phyloP scores from a whole-genome alignment of 192 early-diverging fungal genomes.

The Coemansia sp. region DNA sequence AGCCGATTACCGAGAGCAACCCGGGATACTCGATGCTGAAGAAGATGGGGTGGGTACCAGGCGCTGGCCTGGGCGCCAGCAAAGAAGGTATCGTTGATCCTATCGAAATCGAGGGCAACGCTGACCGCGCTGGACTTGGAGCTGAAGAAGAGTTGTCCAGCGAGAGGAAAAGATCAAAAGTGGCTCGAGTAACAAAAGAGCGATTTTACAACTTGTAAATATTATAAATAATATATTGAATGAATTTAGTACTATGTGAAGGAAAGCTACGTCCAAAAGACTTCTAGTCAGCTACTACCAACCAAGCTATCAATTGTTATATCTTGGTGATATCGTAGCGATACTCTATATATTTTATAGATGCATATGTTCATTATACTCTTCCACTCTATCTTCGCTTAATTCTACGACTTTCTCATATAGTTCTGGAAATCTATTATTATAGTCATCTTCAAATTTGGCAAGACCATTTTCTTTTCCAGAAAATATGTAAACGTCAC shows the following conservation, averaged over 20 bases:
- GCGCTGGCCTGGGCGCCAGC: conserved; percentile 44
- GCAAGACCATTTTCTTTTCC: too few species aligned
- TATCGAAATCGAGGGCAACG: conserved; percentile 28
- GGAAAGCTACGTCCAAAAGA: too few species aligned
- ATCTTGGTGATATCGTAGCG: neutral
- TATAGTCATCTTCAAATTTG: too few species aligned
- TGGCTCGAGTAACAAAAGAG: conserved; percentile 31
- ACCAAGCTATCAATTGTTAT: too few species aligned
- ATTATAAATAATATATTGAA: neutral
- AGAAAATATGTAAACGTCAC: too few species aligned
- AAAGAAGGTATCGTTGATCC: conserved; percentile 31
- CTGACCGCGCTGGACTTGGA: conserved; percentile 33
- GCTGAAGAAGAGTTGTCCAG: neutral
- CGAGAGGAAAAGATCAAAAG: conserved; percentile 18
- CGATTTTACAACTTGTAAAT: conserved; percentile 26
- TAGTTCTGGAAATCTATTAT: too few species aligned
- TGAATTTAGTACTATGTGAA: neutral
- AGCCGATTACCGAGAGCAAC: conserved; percentile 25
- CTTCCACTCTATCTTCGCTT: too few species aligned
- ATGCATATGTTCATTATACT: too few species aligned
- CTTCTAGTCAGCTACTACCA: too few species aligned
- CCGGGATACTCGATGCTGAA: conserved; percentile 38
- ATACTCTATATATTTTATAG: too few species aligned
- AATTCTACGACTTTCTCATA: too few species aligned
- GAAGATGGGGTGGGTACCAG: conserved; percentile 52